Percentiles rank a stretch among this genome's conserved stretches.
phyloP scores from a whole-genome alignment of 1,284 basidiomycete species.

The Bondarzewia mesenterica region DNA sequence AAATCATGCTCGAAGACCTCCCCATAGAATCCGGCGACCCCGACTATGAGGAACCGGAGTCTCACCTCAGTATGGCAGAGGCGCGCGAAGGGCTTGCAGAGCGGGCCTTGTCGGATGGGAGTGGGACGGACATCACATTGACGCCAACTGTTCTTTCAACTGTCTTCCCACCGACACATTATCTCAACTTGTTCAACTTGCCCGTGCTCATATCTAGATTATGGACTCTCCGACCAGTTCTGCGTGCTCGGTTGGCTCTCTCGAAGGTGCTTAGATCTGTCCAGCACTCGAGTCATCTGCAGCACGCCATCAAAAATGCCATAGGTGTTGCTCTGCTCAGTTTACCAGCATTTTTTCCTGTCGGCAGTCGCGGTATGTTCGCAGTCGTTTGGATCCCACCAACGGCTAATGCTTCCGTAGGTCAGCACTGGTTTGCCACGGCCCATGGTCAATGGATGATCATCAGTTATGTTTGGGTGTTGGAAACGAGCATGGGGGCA shows the following conservation, averaged over 20 bases:
- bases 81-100: constrained; percentile 20
- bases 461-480: constrained; percentile 42
- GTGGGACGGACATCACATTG: no score
- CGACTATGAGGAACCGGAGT: constrained; percentile 15
- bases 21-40: no score
- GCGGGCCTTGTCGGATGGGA: no score
- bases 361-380: constrained; percentile 25
- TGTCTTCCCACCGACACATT: no score
- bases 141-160: background rate
- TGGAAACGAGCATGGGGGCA: constrained; percentile 44
- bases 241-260: constrained; percentile 27
- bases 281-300: constrained; percentile 33
- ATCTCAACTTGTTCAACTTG: no score
- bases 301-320: constrained; percentile 40
- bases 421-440: constrained; percentile 28
- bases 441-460: constrained; percentile 43
- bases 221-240: constrained; percentile 27
- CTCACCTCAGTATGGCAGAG: constrained; percentile 19
- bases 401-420: constrained; percentile 14
- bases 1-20: constrained; percentile 30
- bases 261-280: constrained; percentile 24
- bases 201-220: constrained; percentile 9
- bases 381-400: background rate
- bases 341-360: constrained; percentile 37
- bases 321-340: constrained; percentile 34